phyloP scores from a whole-genome alignment of 2,329 filamentous ascomycete species.

The Phaeomoniella chlamydospora region DNA sequence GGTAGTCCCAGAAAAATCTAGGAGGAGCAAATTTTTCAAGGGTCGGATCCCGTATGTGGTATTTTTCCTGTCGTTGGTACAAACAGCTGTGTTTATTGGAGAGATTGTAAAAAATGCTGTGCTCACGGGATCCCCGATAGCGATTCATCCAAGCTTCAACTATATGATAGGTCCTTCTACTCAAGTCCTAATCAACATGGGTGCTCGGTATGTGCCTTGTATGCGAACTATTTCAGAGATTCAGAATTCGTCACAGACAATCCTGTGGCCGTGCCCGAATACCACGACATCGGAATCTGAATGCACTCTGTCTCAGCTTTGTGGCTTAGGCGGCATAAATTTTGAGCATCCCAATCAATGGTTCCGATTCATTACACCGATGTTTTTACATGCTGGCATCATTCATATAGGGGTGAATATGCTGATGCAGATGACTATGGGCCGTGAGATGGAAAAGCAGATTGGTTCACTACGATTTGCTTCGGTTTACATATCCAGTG shows the following conservation, averaged over 20 bases:
- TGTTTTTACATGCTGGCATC: slow-evolving; percentile 87
- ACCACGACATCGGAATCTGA: slow-evolving; percentile 46
- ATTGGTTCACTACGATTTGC: slow-evolving; percentile 83
- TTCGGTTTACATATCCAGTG: slow-evolving; percentile 76
- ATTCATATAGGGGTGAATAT: slow-evolving; percentile 96
- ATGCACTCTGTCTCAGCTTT: slow-evolving; percentile 70
- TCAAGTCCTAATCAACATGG: slow-evolving; percentile 92
- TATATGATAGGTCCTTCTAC: slow-evolving; percentile 92
- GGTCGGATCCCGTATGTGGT: slow-evolving; percentile 62
- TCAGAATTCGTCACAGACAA: slow-evolving; percentile 18
- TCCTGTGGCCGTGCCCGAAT: slow-evolving; percentile 67
- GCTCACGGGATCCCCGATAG: slow-evolving; percentile 52
- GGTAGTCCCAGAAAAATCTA: slow-evolving; percentile 11
- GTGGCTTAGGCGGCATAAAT: slow-evolving; percentile 66
- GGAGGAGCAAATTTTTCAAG: slow-evolving; percentile 39
- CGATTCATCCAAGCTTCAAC: slow-evolving; percentile 75
- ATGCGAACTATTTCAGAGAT: slow-evolving; percentile 59
- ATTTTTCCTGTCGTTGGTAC: slow-evolving; percentile 61
- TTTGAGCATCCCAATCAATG: slow-evolving; percentile 77
- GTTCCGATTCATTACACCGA: slow-evolving; percentile 91
- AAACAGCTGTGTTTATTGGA: slow-evolving; percentile 75
- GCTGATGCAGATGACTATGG: slow-evolving; percentile 77
- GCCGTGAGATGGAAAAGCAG: slow-evolving; percentile 78
- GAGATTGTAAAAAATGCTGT: slow-evolving; percentile 75
- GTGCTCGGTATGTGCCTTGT: slow-evolving; percentile 78